Base-by-base conservation (phyloP, 164 flowering plant genomes). In the Litsea cubeba region DNA sequence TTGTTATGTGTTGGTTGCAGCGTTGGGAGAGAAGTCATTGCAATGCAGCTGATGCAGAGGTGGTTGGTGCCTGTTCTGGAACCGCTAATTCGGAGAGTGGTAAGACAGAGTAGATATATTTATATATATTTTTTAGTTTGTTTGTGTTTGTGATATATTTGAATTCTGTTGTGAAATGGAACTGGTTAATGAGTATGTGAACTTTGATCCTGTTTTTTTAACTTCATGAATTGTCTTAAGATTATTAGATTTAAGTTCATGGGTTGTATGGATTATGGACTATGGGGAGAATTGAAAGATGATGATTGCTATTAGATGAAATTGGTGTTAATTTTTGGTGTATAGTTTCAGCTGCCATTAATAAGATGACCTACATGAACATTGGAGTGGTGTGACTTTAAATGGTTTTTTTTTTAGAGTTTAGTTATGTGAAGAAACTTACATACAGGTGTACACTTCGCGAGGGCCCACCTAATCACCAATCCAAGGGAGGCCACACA, bases 51-150 rank as follows among this genome's bases (percentile, higher is more conserved):
- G 2, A 24, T 58, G 68, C 72, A 82, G 66, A 84, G 82, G 32
- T 24, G 77, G 50, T 62, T 40, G 5, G 76, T 49, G 63, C 25
- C 78, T 5, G 20, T 18, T 12, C 50, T 89, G 75, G 88, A 88
- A 72, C 84, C 84, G 12, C 58, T 79, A 8, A 2, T 89, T 14
- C 84, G 92, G 51, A 76, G 49, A 63, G 79, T 77, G 86, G 95
- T 91, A 79, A 25, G 87, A 49, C 24, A 1, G 11, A 12, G n/a
- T 15, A 1, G 15, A 12, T 30, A 30, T 30, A 5, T 30, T 3
- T 30, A 30, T 30, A n/a, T n/a, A 30, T 30, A 30, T 30, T 40
- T 50, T 50, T 51, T 30, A 70, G 23, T 70, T 20, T 70, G 32
- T 70, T 50, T 69, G 8, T 69, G 17, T 17, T 1, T 69, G 24